These are phyloP conservation scores for Clavispora santaluciae DNA, from an alignment of 805 yeast genomes.

Conservation along the genomic window DNA sequence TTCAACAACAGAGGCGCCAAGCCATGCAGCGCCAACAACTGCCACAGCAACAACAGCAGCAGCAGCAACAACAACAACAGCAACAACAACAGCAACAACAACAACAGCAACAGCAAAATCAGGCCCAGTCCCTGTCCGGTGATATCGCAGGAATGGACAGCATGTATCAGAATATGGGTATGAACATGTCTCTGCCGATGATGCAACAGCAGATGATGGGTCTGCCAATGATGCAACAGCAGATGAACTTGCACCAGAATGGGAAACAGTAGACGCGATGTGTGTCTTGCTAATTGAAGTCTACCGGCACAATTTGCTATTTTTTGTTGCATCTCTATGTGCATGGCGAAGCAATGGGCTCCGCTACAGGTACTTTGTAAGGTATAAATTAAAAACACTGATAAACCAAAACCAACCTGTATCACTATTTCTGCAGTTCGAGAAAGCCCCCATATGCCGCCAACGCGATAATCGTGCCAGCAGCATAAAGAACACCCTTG, in stretches of 20 bases:
- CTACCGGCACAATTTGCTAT: too few relatives aligned
- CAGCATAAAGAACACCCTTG: constrained; percentile 29
- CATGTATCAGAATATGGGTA: constrained; percentile 9
- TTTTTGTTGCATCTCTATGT: not conserved
- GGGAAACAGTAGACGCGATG: not conserved
- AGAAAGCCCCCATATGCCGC: constrained; percentile 32
- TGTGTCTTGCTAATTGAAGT: too few relatives aligned
- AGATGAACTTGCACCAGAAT: not conserved
- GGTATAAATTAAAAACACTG: constrained; percentile 1
- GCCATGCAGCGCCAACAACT: constrained; percentile 17
- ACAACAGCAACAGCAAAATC: constrained; percentile 8
- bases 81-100: constrained; percentile 9
- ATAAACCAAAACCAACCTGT: not conserved
- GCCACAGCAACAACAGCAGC: constrained; percentile 6
- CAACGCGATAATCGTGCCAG: constrained; percentile 29
- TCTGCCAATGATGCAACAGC: constrained; percentile 15
- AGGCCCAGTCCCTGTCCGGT: constrained; percentile 6
- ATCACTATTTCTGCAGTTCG: constrained; percentile 3
- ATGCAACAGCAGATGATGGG: constrained; percentile 17
- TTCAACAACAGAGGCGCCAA: constrained; percentile 22
- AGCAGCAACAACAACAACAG: constrained; percentile 7
- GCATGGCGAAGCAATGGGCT: not conserved
- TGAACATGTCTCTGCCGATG: constrained; percentile 15
- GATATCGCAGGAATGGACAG: constrained; percentile 2
- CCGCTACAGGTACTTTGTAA: not conserved